phyloP scores from a whole-genome alignment of 2,329 filamentous ascomycete genomes.

The Diplodia seriata region DNA sequence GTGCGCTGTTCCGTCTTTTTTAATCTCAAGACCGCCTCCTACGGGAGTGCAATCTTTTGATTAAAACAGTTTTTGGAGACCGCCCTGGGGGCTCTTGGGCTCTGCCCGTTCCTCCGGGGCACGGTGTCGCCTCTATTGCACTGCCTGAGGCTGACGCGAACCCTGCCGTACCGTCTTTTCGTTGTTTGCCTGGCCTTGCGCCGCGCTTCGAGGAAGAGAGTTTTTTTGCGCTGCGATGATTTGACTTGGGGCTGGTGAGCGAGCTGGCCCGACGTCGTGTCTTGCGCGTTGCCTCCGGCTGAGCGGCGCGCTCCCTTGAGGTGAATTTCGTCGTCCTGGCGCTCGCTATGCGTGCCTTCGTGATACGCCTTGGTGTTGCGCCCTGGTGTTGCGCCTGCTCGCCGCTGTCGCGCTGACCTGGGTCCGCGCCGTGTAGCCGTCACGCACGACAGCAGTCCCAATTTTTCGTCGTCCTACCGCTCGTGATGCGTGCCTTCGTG shows the following conservation, averaged over 20 bases:
- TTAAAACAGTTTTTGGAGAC: slow-evolving; percentile 5
- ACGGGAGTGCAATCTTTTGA: not conserved
- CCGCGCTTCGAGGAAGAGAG: not conserved
- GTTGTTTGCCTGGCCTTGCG: not conserved
- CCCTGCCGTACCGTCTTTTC: not conserved
- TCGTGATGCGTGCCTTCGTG: too few species aligned
- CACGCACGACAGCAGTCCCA: too few species aligned
- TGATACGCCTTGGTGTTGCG: too few species aligned
- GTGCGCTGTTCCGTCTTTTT: not conserved
- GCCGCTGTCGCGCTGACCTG: too few species aligned
- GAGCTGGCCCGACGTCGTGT: too few species aligned
- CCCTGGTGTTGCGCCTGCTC: too few species aligned
- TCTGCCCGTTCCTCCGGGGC: not conserved
- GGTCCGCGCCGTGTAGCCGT: too few species aligned
- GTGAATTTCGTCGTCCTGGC: too few species aligned
- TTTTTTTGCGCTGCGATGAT: not conserved
- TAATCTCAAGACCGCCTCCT: not conserved
- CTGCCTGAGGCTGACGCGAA: slow-evolving; percentile 10
- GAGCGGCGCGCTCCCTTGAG: too few species aligned
- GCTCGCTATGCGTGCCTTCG: too few species aligned
- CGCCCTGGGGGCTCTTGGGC: not conserved
- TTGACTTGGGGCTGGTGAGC: not conserved
- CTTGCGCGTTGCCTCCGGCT: not conserved
- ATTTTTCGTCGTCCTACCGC: too few species aligned
- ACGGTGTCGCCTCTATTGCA: slow-evolving; percentile 26